phyloP scores from a whole-genome alignment of 1,139 yeast genomes.

The Lodderomyces pseudojiufengensis region DNA sequence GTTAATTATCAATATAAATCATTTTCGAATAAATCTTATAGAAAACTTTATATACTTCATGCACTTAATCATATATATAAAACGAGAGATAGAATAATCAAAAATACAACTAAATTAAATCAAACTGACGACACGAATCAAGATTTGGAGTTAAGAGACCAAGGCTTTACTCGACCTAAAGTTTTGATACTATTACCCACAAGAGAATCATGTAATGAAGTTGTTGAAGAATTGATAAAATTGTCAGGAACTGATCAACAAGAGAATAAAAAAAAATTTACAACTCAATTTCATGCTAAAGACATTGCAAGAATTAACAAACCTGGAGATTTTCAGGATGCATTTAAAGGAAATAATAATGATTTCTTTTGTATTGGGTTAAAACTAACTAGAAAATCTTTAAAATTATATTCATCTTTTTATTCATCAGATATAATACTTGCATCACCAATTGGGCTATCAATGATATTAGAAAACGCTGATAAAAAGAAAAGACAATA shows the following conservation, averaged over 20 bases:
- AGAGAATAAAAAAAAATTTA: conserved; percentile 77
- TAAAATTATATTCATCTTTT: conserved; percentile 80
- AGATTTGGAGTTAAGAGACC: conserved; percentile 72
- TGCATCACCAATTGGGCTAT: conserved; percentile 90
- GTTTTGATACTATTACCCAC: conserved; percentile 82
- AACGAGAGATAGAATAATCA: conserved; percentile 77
- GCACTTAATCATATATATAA: conserved; percentile 78
- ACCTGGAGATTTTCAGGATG: conserved; percentile 77
- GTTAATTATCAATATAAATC: conserved; percentile 54
- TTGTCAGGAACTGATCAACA: conserved; percentile 69
- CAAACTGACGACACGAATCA: conserved; percentile 42
- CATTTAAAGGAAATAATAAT: conserved; percentile 85
- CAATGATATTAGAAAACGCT: conserved; percentile 69
- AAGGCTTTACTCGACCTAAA: conserved; percentile 93
- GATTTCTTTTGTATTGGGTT: conserved; percentile 89
- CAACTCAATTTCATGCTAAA: conserved; percentile 59
- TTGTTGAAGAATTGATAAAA: conserved; percentile 60
- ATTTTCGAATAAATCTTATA: conserved; percentile 46
- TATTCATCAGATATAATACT: conserved; percentile 81
- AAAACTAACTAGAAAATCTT: conserved; percentile 82
- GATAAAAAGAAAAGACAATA: conserved; percentile 54
- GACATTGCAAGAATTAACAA: conserved; percentile 56
- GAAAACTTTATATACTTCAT: conserved; percentile 67
- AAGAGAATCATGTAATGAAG: conserved; percentile 68
- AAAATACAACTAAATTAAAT: conserved; percentile 62